Base-by-base conservation (phyloP, 2,329 filamentous ascomycete species). In the Colletotrichum cuscutae region DNA sequence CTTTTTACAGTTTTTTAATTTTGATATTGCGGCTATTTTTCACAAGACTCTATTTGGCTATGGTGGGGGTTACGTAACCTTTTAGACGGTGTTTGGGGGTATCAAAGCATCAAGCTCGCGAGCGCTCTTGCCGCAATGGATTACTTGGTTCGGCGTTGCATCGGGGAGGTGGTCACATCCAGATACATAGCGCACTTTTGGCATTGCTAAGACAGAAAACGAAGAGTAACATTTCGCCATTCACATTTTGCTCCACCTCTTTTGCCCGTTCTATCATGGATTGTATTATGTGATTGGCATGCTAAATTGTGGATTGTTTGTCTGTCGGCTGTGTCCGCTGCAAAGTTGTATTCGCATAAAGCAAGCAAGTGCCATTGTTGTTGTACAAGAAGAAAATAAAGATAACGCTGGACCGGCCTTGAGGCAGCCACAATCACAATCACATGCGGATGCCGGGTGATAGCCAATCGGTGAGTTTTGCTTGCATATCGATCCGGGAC, bases 1-100 rank as follows among this genome's bases (percentile, higher is more conserved):
- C 68, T 73, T 64, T 65, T 64, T 73, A 72, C 57, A 73, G 68
- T 72, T 72, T 73, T 71, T 73, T 72, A 73, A 73, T 73, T 58
- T 68, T 68, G 68, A 73, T 73, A 63, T 73, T 7, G 19, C 32
- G 11, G 22, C 52, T 46, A 72, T 65, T 72, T 65, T 30, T 69
- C 53, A 65, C 65, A 72, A 69, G 65, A 72, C 32, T 68, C 49
- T 59, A 42, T 73, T 37, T 52, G 71, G 61, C 28, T 56, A 73
- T 19, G 49, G 61, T 19, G 46, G 67, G 49, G 62, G 26, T 65
- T 13, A 71, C 28, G 66, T 66, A 57, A 70, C 42, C 57, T 71
- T 49, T 49, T 73, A 71, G 66, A 73, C 60, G 71, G 71, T 73
- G 66, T 70, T 64, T 73, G 49, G 59, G 71, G 71, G 61, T 24